phyloP scores from a whole-genome alignment of 2,329 filamentous ascomycete genomes.

The Colletotrichum plurivorum region DNA sequence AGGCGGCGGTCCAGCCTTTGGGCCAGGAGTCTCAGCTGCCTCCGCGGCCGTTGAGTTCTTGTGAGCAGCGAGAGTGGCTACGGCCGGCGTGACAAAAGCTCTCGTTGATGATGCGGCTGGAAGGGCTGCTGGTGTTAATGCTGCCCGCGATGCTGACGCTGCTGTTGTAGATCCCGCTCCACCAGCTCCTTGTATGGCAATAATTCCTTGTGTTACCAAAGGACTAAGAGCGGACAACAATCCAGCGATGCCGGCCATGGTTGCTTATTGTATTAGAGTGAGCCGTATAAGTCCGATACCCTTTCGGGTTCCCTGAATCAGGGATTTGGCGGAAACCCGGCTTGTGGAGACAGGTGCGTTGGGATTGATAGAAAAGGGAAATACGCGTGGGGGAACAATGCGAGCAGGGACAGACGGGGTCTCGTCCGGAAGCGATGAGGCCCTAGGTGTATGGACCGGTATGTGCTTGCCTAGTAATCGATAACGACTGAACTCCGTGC shows the following conservation, averaged over 20 bases:
- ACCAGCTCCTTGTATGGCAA: neutral
- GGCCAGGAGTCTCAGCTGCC: neutral
- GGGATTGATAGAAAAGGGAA: constrained; percentile 7
- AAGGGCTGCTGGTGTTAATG: constrained; percentile 6
- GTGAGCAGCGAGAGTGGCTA: constrained; percentile 6
- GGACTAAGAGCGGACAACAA: constrained; percentile 7
- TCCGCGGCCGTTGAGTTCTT: neutral
- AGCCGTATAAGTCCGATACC: neutral
- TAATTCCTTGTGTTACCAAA: constrained; percentile 13
- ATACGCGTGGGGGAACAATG: neutral
- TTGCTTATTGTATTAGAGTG: neutral
- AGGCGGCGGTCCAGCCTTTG: neutral
- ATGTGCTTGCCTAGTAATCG: constrained; percentile 3
- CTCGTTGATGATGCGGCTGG: neutral
- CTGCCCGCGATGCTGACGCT: neutral
- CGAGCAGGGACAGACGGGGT: neutral
- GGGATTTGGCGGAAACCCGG: neutral
- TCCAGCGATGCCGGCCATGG: constrained; percentile 17
- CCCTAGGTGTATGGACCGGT: constrained; percentile 2
- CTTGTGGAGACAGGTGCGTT: constrained; percentile 15
- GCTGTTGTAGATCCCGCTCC: neutral
- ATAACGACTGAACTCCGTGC: neutral
- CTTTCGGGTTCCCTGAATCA: constrained; percentile 14
- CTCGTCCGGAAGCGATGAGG: neutral
- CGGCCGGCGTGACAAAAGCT: constrained; percentile 2